phyloP scores from a whole-genome alignment of 1,284 basidiomycete species.

The Rhodotorula mucilaginosa region DNA sequence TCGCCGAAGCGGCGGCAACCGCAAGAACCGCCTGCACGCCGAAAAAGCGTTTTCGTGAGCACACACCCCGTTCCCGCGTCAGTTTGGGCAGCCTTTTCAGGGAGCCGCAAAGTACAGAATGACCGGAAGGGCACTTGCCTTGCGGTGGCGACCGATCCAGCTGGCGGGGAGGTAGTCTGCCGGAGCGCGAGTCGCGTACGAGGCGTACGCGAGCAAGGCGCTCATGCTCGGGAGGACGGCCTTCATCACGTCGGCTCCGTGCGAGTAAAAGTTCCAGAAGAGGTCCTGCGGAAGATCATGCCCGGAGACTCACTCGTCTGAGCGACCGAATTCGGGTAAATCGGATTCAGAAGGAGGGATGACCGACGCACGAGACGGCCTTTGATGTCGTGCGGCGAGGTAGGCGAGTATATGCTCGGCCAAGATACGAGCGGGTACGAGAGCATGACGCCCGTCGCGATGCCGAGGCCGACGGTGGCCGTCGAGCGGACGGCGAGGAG shows the following conservation, averaged over 20 bases:
- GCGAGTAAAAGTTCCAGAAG: conserved; percentile 8
- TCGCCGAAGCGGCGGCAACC: not conserved
- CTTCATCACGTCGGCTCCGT: not conserved
- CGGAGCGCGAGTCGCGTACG: not conserved
- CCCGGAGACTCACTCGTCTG: not conserved
- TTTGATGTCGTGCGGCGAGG: not conserved
- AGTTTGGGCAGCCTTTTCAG: no score
- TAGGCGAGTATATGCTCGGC: not conserved
- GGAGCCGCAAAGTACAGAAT: not conserved
- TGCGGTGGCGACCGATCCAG: conserved; percentile 12
- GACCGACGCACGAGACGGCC: not conserved
- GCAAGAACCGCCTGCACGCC: conserved; percentile 9
- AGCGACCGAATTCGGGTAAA: no score
- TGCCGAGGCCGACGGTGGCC: not conserved
- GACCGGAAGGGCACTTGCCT: not conserved
- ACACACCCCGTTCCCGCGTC: not conserved
- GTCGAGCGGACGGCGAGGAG: not conserved
- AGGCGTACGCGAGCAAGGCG: conserved; percentile 1
- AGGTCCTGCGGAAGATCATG: not conserved
- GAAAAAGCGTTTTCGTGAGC: not conserved
- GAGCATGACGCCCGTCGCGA: not conserved
- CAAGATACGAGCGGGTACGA: not conserved
- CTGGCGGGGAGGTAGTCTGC: conserved; percentile 8
- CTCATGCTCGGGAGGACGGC: not conserved
- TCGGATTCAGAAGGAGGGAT: no score